Conservation (phyloP, 176 grass and related monocot genomes). For the Aegilops bicornis region DNA sequence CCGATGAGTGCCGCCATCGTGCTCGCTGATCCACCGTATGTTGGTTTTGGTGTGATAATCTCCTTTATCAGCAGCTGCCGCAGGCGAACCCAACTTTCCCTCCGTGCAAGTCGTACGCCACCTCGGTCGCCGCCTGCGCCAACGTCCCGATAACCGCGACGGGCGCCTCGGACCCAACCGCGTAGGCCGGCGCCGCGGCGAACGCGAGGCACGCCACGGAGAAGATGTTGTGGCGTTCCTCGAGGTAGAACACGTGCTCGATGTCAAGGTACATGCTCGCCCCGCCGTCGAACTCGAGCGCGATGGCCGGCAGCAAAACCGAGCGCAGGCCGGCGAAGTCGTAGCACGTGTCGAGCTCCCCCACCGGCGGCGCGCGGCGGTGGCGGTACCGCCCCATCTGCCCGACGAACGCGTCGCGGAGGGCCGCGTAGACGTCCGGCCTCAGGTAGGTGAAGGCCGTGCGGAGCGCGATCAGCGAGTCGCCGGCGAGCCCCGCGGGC, state of each 20-base stretch:
- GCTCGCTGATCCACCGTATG: neutral
- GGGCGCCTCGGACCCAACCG: neutral
- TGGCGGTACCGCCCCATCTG: neutral
- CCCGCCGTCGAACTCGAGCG: constrained; percentile 10
- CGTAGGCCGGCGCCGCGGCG: neutral
- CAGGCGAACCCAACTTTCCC: constrained; percentile 26
- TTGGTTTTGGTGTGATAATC: too few relatives aligned
- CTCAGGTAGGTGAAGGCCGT: neutral
- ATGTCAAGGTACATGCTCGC: neutral
- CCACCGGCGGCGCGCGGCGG: neutral
- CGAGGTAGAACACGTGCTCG: neutral
- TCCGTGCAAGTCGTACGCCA: constrained; percentile 18
- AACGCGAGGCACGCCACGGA: constrained; percentile 35
- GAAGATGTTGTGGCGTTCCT: neutral
- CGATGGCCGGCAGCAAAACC: neutral
- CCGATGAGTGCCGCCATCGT: neutral
- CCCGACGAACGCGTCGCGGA: neutral
- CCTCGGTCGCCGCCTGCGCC: neutral
- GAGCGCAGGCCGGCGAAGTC: constrained; percentile 1
- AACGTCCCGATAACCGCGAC: neutral
- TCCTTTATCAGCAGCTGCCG: neutral
- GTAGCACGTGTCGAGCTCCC: constrained; percentile 38
- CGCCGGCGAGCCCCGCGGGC: neutral
- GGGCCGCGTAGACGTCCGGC: neutral
- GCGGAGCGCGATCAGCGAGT: neutral